phyloP scores from a whole-genome alignment of 495 filamentous ascomycete species.

The Thozetella sp. region DNA sequence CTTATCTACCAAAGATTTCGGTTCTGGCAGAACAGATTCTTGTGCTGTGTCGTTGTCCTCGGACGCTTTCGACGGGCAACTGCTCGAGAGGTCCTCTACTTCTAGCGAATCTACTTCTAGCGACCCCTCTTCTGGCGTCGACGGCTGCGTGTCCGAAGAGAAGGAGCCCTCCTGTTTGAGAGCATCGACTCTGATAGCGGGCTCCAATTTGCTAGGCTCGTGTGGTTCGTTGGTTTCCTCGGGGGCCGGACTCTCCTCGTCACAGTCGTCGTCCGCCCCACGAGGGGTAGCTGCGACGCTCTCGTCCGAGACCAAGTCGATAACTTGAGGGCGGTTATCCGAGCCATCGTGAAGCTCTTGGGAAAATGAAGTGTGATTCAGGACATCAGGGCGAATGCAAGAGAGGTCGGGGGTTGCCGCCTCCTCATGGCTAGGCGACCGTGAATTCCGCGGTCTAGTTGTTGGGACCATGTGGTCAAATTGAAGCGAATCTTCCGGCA shows the following conservation, averaged over 20 bases:
- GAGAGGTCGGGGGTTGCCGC: neutral
- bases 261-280: neutral
- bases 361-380: constrained; percentile 1
- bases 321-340: neutral
- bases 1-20: neutral
- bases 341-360: neutral
- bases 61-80: neutral
- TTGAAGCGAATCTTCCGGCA: neutral
- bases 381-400: constrained; percentile 7
- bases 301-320: constrained; percentile 6
- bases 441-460: neutral
- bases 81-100: too few species aligned
- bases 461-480: constrained; percentile 7
- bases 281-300: neutral
- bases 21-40: neutral
- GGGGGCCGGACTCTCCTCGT: neutral
- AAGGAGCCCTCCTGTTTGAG: too few species aligned
- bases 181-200: too few species aligned
- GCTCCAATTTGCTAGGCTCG: too few species aligned
- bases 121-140: too few species aligned
- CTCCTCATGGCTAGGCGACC: neutral
- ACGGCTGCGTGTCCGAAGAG: too few species aligned
- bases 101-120: too few species aligned
- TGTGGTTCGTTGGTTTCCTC: too few species aligned
- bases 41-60: neutral